These are phyloP conservation scores for Tetradesmus obliquus DNA, from an alignment of 139 green algal species.

Conservation along the genomic window DNA sequence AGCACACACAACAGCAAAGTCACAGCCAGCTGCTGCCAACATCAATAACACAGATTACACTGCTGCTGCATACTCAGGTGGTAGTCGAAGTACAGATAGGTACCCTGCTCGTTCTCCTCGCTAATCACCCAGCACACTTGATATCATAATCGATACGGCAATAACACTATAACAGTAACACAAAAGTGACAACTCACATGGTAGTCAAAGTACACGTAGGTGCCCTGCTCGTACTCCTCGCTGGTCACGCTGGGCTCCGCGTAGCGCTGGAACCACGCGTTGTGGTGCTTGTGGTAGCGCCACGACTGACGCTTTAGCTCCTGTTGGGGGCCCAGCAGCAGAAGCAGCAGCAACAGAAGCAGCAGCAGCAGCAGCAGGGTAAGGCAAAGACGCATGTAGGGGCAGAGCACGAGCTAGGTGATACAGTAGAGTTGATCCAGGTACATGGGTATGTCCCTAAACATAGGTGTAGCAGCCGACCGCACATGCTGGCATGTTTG, in stretches of 20 bases:
- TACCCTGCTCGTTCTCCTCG: constrained; percentile 92
- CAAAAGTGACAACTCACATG: constrained; percentile 27
- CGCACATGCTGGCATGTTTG: neutral
- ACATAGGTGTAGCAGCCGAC: no score
- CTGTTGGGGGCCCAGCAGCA: constrained; percentile 6
- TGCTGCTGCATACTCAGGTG: neutral
- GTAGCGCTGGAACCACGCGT: constrained; percentile 89
- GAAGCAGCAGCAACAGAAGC: neutral
- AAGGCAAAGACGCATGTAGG: neutral
- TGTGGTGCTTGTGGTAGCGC: constrained; percentile 96
- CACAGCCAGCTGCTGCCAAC: no score
- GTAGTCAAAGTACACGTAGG: constrained; percentile 95
- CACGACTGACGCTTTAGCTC: constrained; percentile 95
- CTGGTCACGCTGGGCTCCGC: constrained; percentile 90
- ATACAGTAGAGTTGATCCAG: no score
- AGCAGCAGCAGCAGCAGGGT: neutral
- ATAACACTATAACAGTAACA: no score
- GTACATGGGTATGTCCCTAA: no score
- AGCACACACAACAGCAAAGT: no score
- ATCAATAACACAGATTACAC: no score
- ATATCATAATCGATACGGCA: no score
- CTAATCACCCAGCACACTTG: constrained; percentile 61
- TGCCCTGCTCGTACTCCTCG: constrained; percentile 93
- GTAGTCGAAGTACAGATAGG: neutral
- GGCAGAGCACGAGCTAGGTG: neutral